Evolutionary conservation across 495 filamentous ascomycete species (phyloP), one percentile per base, ranked within the genome.

Genomic region (Neurospora sp.): DNA sequence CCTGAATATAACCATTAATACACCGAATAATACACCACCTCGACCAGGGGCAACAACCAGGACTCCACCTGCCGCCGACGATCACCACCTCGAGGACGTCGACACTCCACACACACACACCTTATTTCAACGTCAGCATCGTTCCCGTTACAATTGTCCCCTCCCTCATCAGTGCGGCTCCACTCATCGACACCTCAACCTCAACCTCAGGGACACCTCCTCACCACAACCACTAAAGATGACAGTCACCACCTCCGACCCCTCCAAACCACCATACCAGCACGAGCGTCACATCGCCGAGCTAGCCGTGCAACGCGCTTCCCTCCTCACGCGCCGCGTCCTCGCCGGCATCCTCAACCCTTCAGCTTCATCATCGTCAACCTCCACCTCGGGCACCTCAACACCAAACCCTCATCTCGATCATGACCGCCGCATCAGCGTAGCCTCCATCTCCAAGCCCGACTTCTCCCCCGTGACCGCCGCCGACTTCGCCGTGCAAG

Each of bases 401-500:
- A n/a, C 38, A 27, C 39, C 53, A 53, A 27, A 10, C 2, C 8
- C n/a, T 16, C 14, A 73, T 11, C 42, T 10, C 4, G 18, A 46
- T n/a, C 18, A n/a, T 18, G 22, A 53, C 39, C 44, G 20, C 71
- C 46, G 39, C 74, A n/a, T 70, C 22, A 73, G 70, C 35, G 72
- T 69, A 31, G 39, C 68, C 70, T 71, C 76, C 14, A 77, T 87
- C n/a, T 81, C 85, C 75, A 89, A 89, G 71, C 78, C 77, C 69
- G 87, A 89, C 75, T 75, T 76, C 3, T 85, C 84, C 4, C 87
- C 87, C 5, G 87, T 89, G 6, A 89, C 87, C 4, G 83, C 86
- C 27, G 86, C 85, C 76, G 87, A 89, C 74, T 88, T 88, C 73
- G 87, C 83, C 70, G 83, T 85, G 11, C 87, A 89, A 73, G 85